Evolutionary conservation across 2,329 filamentous ascomycete genomes (phyloP).

Genomic region (Colletotrichum plurivorum): DNA sequence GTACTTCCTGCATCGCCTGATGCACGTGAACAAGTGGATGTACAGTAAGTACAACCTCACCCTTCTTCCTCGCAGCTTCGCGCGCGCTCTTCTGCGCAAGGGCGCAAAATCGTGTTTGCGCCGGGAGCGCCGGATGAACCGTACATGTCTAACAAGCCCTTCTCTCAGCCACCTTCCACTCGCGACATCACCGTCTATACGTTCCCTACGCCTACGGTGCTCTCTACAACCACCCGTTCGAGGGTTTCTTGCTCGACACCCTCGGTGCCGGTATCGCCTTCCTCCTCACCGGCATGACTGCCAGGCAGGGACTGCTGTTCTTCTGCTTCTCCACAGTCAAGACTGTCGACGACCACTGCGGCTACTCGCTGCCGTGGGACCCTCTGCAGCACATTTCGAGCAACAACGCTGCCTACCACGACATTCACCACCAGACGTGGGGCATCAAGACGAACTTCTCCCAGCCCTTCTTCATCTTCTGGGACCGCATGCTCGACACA

Average conservation of each 20-base stretch:
- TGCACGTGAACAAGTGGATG: conserved; percentile 98
- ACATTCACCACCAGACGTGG: conserved; percentile 99
- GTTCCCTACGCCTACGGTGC: conserved; percentile 98
- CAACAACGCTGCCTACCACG: conserved; percentile 97
- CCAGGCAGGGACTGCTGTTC: conserved; percentile 89
- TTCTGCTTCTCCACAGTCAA: conserved; percentile 93
- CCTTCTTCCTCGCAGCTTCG: conserved; percentile 65
- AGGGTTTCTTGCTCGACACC: conserved; percentile 94
- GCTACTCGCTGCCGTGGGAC: conserved; percentile 96
- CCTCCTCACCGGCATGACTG: conserved; percentile 84
- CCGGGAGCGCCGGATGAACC: conserved; percentile 12
- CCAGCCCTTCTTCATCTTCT: conserved; percentile 95
- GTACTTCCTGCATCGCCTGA: conserved; percentile 94
- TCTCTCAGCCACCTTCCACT: conserved; percentile 84
- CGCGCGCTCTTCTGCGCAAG: background rate
- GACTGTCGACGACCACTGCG: conserved; percentile 97
- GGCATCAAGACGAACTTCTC: conserved; percentile 97
- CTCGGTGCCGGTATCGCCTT: conserved; percentile 88
- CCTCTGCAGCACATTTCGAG: conserved; percentile 91
- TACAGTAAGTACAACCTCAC: conserved; percentile 85
- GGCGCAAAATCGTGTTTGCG: conserved; percentile 10
- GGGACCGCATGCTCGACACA: conserved; percentile 87
- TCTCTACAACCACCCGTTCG: conserved; percentile 95
- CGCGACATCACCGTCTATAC: conserved; percentile 95
- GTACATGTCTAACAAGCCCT: conserved; percentile 4